Evolutionary conservation across 2,329 filamentous ascomycete species (phyloP), one percentile per base, ranked within the genome.

Genomic region (Conoideocrella luteorostrata): DNA sequence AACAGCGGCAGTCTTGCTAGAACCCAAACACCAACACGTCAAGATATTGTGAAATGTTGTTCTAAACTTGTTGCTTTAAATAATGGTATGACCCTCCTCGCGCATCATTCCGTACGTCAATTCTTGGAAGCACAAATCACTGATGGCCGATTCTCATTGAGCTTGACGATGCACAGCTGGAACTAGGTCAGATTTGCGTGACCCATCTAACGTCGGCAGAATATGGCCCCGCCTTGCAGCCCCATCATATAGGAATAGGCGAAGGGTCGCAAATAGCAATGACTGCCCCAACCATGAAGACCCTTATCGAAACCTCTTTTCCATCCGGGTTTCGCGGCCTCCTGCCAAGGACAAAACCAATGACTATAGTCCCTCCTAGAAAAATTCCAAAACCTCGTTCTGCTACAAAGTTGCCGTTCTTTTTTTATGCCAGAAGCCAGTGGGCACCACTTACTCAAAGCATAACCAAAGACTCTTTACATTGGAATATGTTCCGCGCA

Each of bases 261-360:
- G n/a, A 15, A 39, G 7, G 13, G n/a, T 39, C 24, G 37, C 37
- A 29, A 29, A 39, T 39, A 28, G 22, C 23, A 39, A 39, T 39
- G 6, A 13, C n/a, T 39, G 7, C 4, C 7, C 22, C 0, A 28
- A 24, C 37, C 12, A 39, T 39, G 24, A 39, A 21, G 23, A 28
- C n/a, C 6, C 37, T 39, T 1, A 4, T 39, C 1, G 23, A 39
- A 29, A 13, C 13, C n/a, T 2, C 24, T 6, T 39, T 39, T 1
- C 37, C 37, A 20, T 28, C 37, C 15, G 28, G 24, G 37, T 28
- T 24, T 28, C 37, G 2, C 2, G 22, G 23, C 37, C 20, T 39
- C n/a, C 3, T 39, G 5, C 1, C 2, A 39, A 39, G 10, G 37
- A 12, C n/a, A 2, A 39, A 28, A 39, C 23, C 37, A 17, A 24